These are phyloP conservation scores for Casaregolazyma suthepensis DNA, from an alignment of 1,139 yeast species.

Conservation along the genomic window DNA sequence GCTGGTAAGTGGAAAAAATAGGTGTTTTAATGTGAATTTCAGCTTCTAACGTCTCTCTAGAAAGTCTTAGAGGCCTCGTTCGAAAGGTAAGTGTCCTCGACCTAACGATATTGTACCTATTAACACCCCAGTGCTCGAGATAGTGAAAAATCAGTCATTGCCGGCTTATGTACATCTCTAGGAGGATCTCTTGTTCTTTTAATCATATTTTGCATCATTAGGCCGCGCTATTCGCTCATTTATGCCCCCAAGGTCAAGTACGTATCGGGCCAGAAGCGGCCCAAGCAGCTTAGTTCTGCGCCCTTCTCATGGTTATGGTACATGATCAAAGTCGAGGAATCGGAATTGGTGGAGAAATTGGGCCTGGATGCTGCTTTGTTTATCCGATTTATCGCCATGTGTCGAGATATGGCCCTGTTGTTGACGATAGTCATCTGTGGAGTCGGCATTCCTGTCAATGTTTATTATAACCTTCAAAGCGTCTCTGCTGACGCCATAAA, in stretches of 20 bases:
- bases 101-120: background rate
- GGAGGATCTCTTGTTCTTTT: constrained; percentile 32
- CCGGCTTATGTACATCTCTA: constrained; percentile 31
- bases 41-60: constrained; percentile 8
- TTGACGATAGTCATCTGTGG: constrained; percentile 32
- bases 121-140: constrained; percentile 21
- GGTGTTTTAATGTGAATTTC: background rate
- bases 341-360: constrained; percentile 26
- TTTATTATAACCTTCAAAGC: constrained; percentile 28
- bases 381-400: constrained; percentile 32
- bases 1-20: constrained; percentile 15
- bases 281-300: constrained; percentile 22
- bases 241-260: constrained; percentile 32
- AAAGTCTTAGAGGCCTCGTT: constrained; percentile 20
- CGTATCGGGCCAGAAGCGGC: constrained; percentile 18
- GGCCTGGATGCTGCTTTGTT: constrained; percentile 37
- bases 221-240: constrained; percentile 33
- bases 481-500: constrained; percentile 21
- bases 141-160: constrained; percentile 31
- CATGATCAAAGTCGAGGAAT: constrained; percentile 25
- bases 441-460: constrained; percentile 36
- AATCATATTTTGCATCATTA: constrained; percentile 28
- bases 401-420: constrained; percentile 28
- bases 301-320: constrained; percentile 28
- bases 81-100: constrained; percentile 15